These are phyloP conservation scores for Suillus occidentalis DNA, from an alignment of 768 basidiomycete species.

Conservation along the genomic window DNA sequence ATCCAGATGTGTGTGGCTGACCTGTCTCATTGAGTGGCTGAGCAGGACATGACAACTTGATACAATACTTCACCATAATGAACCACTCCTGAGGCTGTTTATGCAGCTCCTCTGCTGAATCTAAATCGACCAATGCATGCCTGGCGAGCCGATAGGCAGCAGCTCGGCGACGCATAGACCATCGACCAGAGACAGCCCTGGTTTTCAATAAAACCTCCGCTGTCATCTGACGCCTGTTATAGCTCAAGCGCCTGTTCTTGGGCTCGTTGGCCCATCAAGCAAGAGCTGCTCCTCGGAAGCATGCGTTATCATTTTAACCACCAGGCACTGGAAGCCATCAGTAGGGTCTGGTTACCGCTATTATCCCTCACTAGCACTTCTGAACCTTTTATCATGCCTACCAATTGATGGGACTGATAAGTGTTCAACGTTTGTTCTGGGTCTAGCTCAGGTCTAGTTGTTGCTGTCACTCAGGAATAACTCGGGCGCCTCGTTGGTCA, in stretches of 20 bases:
- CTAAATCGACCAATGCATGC: too few relatives aligned
- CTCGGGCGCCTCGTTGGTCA: neutral
- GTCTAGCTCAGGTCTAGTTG: neutral
- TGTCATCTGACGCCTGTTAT: neutral
- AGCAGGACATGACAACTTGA: too few relatives aligned
- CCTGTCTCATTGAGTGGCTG: neutral
- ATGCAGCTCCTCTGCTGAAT: too few relatives aligned
- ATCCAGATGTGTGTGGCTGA: neutral
- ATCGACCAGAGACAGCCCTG: too few relatives aligned
- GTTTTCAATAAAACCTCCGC: neutral
- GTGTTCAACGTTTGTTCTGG: neutral
- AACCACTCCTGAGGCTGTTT: too few relatives aligned
- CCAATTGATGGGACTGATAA: neutral
- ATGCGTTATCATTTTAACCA: neutral
- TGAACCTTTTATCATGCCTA: neutral
- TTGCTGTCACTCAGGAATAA: neutral
- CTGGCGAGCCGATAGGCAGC: too few relatives aligned
- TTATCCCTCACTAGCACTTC: neutral
- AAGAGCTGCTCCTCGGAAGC: neutral
- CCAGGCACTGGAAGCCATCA: neutral
- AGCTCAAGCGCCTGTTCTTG: neutral
- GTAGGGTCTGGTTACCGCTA: neutral
- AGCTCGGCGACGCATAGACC: too few relatives aligned
- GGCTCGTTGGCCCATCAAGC: neutral
- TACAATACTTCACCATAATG: too few relatives aligned